Percentiles rank a stretch among this genome's conserved stretches.
Evolutionary conservation across 2,329 filamentous ascomycete genomes (phyloP).

Genomic region (Colletotrichum tabaci): DNA sequence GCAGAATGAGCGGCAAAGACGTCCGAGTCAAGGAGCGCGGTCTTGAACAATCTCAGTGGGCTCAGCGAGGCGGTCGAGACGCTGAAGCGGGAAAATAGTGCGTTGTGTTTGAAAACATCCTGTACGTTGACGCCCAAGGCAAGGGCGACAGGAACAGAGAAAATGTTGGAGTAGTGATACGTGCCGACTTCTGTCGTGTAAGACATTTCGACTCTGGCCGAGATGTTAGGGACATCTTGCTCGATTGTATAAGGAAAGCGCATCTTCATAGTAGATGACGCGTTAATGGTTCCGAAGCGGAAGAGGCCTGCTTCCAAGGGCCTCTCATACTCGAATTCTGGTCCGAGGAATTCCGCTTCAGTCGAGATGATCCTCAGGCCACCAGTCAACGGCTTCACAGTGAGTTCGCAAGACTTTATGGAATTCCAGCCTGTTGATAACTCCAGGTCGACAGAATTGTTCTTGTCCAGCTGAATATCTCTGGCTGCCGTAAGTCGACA

Average conservation of each 20-base stretch:
- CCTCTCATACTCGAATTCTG: constrained; percentile 60
- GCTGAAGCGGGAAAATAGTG: constrained; percentile 90
- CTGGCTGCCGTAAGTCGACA: constrained; percentile 77
- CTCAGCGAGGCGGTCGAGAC: constrained; percentile 84
- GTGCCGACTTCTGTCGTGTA: constrained; percentile 79
- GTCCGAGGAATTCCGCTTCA: constrained; percentile 67
- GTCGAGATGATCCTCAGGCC: constrained; percentile 75
- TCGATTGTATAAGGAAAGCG: constrained; percentile 88
- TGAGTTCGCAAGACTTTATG: constrained; percentile 71
- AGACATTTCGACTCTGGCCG: constrained; percentile 81
- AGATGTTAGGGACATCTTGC: constrained; percentile 78
- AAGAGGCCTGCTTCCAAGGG: constrained; percentile 69
- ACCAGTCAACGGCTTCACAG: constrained; percentile 75
- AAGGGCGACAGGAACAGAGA: constrained; percentile 79
- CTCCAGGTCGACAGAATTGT: constrained; percentile 82
- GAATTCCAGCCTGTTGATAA: constrained; percentile 83
- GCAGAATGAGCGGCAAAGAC: constrained; percentile 77
- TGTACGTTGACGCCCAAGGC: constrained; percentile 96
- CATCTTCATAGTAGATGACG: constrained; percentile 68
- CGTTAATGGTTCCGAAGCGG: constrained; percentile 62
- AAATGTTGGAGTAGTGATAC: constrained; percentile 75
- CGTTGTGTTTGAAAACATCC: constrained; percentile 89
- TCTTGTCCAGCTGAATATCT: constrained; percentile 83
- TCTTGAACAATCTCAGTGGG: constrained; percentile 81
- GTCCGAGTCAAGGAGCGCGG: constrained; percentile 79